phyloP scores from a whole-genome alignment of 2,329 filamentous ascomycete genomes.

The Aspergillus caelatus region DNA sequence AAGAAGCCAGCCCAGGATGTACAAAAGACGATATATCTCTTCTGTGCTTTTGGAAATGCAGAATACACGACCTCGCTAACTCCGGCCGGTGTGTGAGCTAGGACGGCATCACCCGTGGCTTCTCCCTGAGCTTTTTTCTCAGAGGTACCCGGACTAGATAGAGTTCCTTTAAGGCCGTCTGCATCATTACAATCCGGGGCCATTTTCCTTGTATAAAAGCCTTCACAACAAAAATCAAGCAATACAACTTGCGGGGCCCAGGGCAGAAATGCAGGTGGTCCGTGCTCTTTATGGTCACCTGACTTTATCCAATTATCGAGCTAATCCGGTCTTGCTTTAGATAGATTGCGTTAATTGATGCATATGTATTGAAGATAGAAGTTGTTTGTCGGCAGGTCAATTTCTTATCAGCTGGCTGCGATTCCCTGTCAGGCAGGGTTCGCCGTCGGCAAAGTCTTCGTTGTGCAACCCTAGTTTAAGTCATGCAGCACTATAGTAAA shows the following conservation, averaged over 20 bases:
- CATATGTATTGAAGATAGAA: no score
- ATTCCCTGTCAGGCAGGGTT: no score
- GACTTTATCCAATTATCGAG: background rate
- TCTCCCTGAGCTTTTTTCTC: background rate
- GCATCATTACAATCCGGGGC: background rate
- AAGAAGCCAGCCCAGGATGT: conserved; percentile 45
- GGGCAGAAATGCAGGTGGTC: background rate
- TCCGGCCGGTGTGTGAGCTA: background rate
- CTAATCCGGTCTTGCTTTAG: no score
- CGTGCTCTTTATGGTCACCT: background rate
- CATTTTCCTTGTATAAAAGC: background rate
- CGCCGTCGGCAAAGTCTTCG: no score
- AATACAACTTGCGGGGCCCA: background rate
- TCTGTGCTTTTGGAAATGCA: background rate
- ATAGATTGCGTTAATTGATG: no score
- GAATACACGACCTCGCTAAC: background rate
- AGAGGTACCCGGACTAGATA: background rate
- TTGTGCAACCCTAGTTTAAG: no score
- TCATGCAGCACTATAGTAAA: no score
- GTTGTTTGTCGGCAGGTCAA: no score
- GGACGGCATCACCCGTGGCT: background rate
- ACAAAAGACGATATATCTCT: conserved; percentile 18
- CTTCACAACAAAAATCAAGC: background rate
- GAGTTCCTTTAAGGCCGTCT: background rate
- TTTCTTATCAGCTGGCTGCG: no score